phyloP scores from a whole-genome alignment of 169 alveolate genomes.

The Cryptosporidium canis region DNA sequence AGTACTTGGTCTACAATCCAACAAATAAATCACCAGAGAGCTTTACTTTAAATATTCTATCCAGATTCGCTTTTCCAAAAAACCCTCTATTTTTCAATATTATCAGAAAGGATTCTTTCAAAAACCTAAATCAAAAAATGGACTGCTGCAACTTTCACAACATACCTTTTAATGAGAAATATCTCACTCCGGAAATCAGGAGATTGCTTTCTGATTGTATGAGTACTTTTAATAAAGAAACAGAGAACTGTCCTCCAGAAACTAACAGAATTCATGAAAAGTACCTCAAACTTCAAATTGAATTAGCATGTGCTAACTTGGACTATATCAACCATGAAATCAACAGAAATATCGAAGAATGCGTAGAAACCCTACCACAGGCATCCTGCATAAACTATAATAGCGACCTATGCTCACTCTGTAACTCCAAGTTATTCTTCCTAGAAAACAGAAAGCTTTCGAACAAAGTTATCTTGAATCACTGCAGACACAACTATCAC shows the following conservation, averaged over 20 bases:
- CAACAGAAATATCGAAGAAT: not conserved
- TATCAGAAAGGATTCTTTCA: not conserved
- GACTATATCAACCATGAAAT: not conserved
- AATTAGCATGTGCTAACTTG: not conserved
- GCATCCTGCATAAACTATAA: slow-evolving; percentile 5
- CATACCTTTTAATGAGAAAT: slow-evolving; percentile 24
- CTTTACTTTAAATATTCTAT: not conserved
- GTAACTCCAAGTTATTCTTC: slow-evolving; percentile 34
- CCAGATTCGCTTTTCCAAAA: slow-evolving; percentile 1
- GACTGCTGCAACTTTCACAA: slow-evolving; percentile 42
- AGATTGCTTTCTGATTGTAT: not conserved
- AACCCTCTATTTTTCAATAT: not conserved
- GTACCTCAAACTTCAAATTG: slow-evolving; percentile 26
- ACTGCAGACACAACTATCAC: slow-evolving; percentile 45
- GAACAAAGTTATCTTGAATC: slow-evolving; percentile 20
- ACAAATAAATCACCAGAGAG: not conserved
- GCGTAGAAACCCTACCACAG: not conserved
- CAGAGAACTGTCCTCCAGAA: not conserved
- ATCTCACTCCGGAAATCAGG: not conserved
- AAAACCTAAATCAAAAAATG: not conserved
- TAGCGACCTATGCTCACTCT: slow-evolving; percentile 5
- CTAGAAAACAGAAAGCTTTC: not conserved
- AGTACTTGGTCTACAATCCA: slow-evolving; percentile 19
- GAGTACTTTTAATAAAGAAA: not conserved
- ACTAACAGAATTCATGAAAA: slow-evolving; percentile 13